phyloP scores from a whole-genome alignment of 2,329 filamentous ascomycete species.

The Exophiala oligosperma region DNA sequence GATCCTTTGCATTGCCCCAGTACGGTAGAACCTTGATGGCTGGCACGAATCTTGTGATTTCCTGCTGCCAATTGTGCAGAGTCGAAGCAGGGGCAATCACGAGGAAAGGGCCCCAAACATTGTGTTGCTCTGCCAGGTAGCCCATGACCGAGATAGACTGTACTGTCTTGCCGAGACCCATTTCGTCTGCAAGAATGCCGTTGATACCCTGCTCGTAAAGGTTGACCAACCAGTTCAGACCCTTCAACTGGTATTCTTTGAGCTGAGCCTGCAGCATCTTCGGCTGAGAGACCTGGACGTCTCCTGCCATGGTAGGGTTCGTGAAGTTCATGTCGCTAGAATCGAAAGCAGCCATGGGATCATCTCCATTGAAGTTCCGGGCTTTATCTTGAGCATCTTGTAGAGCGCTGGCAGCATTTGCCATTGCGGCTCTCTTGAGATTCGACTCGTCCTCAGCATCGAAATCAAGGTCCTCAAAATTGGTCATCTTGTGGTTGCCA shows the following conservation, averaged over 20 bases:
- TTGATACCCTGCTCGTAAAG: slow-evolving; percentile 99
- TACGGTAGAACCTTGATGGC: slow-evolving; percentile 94
- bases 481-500: slow-evolving; percentile 70
- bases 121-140: slow-evolving; percentile 93
- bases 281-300: slow-evolving; percentile 90
- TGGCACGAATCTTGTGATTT: slow-evolving; percentile 92
- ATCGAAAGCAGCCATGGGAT: slow-evolving; percentile 71
- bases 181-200: slow-evolving; percentile 96
- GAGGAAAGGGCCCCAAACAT: slow-evolving; percentile 96
- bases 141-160: slow-evolving; percentile 99
- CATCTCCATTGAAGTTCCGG: slow-evolving; percentile 78
- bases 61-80: slow-evolving; percentile 98
- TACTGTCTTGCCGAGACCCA: slow-evolving; percentile 98
- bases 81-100: slow-evolving; percentile 96
- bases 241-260: slow-evolving; percentile 98
- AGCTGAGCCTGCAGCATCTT: slow-evolving; percentile 90
- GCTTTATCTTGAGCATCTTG: slow-evolving; percentile 92
- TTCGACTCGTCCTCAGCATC: slow-evolving; percentile 88
- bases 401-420: slow-evolving; percentile 94
- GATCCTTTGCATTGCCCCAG: slow-evolving; percentile 91
- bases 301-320: slow-evolving; percentile 91
- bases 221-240: slow-evolving; percentile 98
- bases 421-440: slow-evolving; percentile 80
- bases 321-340: slow-evolving; percentile 99
- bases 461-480: slow-evolving; percentile 93